Evolutionary conservation across 306 rosid genomes (phyloP).

Genomic region (Calophaca sinica): DNA sequence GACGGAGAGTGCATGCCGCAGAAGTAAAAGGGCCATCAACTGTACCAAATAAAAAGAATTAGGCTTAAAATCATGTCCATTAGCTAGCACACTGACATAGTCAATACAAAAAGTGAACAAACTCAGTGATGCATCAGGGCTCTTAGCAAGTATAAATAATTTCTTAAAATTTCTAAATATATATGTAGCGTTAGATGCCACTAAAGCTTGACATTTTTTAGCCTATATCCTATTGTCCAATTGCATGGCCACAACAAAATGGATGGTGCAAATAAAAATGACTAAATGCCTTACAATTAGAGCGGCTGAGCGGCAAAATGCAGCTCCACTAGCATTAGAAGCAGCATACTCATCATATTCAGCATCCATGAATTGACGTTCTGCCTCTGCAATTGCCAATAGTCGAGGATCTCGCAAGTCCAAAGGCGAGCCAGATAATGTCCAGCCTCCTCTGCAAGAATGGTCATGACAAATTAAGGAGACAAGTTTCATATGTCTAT

Average conservation of each 20-base stretch:
- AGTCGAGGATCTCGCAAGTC: constrained; percentile 94
- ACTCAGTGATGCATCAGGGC: not conserved
- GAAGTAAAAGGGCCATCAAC: constrained; percentile 89
- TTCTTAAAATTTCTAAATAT: constrained; percentile 1
- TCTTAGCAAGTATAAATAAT: constrained; percentile 14
- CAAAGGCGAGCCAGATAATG: constrained; percentile 95
- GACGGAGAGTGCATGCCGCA: constrained; percentile 84
- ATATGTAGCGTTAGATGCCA: not conserved
- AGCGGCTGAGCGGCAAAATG: constrained; percentile 96
- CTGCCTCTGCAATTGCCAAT: constrained; percentile 97
- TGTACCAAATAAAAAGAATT: constrained; percentile 53
- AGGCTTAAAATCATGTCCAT: constrained; percentile 25
- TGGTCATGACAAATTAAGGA: constrained; percentile 13
- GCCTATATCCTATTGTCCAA: not conserved
- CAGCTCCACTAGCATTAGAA: constrained; percentile 89
- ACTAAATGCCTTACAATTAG: constrained; percentile 74
- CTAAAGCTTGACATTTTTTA: not conserved
- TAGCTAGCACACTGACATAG: not conserved
- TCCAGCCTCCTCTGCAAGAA: constrained; percentile 84
- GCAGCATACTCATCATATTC: constrained; percentile 96
- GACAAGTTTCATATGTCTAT: constrained; percentile 16
- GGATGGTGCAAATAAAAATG: not conserved
- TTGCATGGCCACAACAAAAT: constrained; percentile 19
- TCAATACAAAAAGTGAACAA: not conserved
- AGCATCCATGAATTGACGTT: constrained; percentile 83